A percentile compares a stretch with the other conserved stretches of the same genome.
phyloP scores from a whole-genome alignment of 179 eudicot species.

The Heliamphora pulchella region DNA sequence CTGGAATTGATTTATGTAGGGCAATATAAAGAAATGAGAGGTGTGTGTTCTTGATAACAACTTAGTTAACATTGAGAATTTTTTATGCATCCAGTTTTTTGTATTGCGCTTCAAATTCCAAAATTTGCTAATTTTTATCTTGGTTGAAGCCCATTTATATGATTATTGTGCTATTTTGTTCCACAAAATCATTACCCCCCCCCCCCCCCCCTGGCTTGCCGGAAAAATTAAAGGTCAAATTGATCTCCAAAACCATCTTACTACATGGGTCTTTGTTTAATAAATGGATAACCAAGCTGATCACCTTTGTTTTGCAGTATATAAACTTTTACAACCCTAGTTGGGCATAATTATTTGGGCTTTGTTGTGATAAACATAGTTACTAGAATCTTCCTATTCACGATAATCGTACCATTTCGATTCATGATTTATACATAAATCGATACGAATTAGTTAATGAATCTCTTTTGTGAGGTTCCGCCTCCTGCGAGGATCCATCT shows the following conservation, averaged over 20 bases:
- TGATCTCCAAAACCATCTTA: neutral
- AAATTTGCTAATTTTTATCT: neutral
- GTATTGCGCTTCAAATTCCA: neutral
- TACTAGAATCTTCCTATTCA: too few relatives aligned
- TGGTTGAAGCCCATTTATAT: neutral
- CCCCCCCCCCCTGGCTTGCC: too few relatives aligned
- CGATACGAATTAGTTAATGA: too few relatives aligned
- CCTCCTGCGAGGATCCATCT: too few relatives aligned
- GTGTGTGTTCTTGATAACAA: neutral
- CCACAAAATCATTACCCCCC: too few relatives aligned
- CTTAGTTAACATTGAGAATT: neutral
- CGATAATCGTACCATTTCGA: too few relatives aligned
- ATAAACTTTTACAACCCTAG: neutral
- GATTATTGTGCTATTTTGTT: neutral
- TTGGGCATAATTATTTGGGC: too few relatives aligned
- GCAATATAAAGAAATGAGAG: too few relatives aligned
- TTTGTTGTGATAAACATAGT: too few relatives aligned
- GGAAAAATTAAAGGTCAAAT: neutral
- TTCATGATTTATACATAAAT: too few relatives aligned
- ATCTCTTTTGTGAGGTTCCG: too few relatives aligned
- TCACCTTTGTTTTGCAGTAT: neutral
- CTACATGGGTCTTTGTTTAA: neutral
- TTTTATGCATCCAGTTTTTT: neutral
- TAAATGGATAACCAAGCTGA: neutral
- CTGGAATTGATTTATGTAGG: neutral